phyloP scores from a whole-genome alignment of 2,329 filamentous ascomycete genomes.

The Coleophoma crateriformis region DNA sequence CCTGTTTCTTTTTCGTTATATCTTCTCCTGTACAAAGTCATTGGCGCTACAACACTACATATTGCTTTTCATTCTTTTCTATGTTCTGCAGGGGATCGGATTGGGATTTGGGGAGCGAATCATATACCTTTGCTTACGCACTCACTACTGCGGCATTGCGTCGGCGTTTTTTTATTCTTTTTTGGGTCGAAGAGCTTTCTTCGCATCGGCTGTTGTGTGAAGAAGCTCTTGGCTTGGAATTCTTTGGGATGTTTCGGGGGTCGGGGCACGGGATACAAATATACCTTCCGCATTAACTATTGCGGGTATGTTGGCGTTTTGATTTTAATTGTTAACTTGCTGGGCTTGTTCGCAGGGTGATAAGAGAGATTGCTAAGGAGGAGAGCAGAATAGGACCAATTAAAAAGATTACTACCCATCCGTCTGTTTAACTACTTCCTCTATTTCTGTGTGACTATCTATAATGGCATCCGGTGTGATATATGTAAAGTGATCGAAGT shows the following conservation, averaged over 20 bases:
- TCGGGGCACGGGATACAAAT: neutral
- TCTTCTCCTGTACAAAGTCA: neutral
- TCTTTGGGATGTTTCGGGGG: neutral
- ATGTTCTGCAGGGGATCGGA: neutral
- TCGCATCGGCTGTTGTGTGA: neutral
- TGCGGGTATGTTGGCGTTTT: neutral
- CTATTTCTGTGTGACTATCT: too few relatives aligned
- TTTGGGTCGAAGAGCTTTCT: neutral
- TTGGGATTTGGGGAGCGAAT: neutral
- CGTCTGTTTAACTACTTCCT: too few relatives aligned
- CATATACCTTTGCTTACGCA: conserved; percentile 2
- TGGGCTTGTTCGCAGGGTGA: too few relatives aligned
- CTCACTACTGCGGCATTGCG: conserved; percentile 1
- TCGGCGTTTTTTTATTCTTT: neutral
- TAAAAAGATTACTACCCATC: too few relatives aligned
- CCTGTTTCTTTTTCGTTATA: neutral
- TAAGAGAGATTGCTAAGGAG: too few relatives aligned
- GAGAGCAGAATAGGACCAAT: too few relatives aligned
- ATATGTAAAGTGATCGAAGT: too few relatives aligned
- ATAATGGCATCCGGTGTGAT: too few relatives aligned
- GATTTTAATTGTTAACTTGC: neutral
- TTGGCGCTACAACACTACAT: neutral
- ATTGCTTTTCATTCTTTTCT: neutral
- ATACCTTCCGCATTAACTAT: neutral
- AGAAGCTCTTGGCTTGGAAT: neutral